Base-by-base conservation (phyloP, 306 rosid species). In the Rubus idaeus region DNA sequence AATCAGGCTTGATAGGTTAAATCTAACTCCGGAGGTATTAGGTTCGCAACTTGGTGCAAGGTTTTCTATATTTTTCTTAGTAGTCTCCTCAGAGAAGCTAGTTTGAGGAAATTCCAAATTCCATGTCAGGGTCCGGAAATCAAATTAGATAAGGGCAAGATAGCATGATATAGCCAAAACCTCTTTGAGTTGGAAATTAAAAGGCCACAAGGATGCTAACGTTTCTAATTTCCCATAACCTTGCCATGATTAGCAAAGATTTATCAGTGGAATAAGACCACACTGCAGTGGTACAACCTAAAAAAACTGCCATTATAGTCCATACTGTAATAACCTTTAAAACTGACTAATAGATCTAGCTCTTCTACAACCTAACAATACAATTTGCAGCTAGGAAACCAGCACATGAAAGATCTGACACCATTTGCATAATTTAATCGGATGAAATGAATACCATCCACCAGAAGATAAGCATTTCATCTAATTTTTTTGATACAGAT, bases 341-440 rank as follows among this genome's bases (percentile, higher is more conserved):
- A 55, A 78, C 26, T 71, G 6, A 63, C 50, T 37, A 71, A 5
- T 14, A 49, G 60, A 71, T 40, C 14, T 42, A 71, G 64, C 71
- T 21, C 10, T 10, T 55, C 50, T 16, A 14, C 60, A 55, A 51
- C 68, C 70, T 14, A 70, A 57, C 21, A 68, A 47, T 20, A 21
- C 63, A 70, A 18, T 62, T 39, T 49, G 80, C 56, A 71, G n/a
- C 55, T 4, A 39, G 37, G 26, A 37, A 78, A 13, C 46, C 14
- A 4, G 30, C 78, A 79, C 80, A 62, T 79, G 80, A 78, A 75
- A 75, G 79, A 66, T 40, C 71, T 76, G 57, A 52, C 47, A 66
- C 50, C 64, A 75, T 57, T 52, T 39, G 62, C 23, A 73, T 50
- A 23, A 23, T 39, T 60, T 46, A 37, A 73, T 60, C 77, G 45